Percentiles rank a stretch among this genome's conserved stretches.
Evolutionary conservation across 768 basidiomycete genomes (phyloP).

Genomic region (Suillus lakei): DNA sequence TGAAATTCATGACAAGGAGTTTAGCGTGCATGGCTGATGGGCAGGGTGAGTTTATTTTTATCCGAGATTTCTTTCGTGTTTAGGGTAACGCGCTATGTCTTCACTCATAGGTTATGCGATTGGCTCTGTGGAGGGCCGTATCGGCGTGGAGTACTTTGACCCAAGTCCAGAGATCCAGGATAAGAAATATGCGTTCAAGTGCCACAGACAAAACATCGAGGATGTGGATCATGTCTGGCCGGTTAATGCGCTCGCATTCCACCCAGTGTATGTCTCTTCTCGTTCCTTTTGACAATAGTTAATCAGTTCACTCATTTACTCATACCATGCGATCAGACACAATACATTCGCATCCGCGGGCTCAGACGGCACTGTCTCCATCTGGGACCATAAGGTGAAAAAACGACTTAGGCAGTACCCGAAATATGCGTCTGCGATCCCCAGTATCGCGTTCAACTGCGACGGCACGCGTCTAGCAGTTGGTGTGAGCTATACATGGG

Average conservation of each 20-base stretch:
- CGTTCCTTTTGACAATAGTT: neutral
- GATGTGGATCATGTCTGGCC: conserved; percentile 97
- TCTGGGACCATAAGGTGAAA: conserved; percentile 98
- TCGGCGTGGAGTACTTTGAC: conserved; percentile 97
- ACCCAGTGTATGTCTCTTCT: conserved; percentile 65
- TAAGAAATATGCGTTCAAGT: conserved; percentile 89
- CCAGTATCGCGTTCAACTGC: conserved; percentile 80
- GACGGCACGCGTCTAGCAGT: conserved; percentile 84
- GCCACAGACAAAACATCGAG: conserved; percentile 88
- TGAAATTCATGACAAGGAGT: conserved; percentile 94
- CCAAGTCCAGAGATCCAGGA: conserved; percentile 77
- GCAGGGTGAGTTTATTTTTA: conserved; percentile 58
- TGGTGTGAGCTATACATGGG: conserved; percentile 90
- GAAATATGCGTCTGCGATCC: conserved; percentile 76
- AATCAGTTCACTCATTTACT: neutral
- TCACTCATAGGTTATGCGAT: conserved; percentile 79
- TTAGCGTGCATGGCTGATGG: conserved; percentile 93
- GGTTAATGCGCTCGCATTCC: conserved; percentile 94
- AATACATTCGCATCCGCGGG: conserved; percentile 97
- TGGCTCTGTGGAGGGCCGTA: conserved; percentile 92
- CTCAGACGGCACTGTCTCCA: conserved; percentile 90
- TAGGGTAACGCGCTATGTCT: neutral
- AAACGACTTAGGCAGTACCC: conserved; percentile 92
- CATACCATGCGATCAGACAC: conserved; percentile 50
- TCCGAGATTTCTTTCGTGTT: conserved; percentile 5